Conservation (phyloP, 148 eudicot genomes). For the Linanthus parryae region DNA sequence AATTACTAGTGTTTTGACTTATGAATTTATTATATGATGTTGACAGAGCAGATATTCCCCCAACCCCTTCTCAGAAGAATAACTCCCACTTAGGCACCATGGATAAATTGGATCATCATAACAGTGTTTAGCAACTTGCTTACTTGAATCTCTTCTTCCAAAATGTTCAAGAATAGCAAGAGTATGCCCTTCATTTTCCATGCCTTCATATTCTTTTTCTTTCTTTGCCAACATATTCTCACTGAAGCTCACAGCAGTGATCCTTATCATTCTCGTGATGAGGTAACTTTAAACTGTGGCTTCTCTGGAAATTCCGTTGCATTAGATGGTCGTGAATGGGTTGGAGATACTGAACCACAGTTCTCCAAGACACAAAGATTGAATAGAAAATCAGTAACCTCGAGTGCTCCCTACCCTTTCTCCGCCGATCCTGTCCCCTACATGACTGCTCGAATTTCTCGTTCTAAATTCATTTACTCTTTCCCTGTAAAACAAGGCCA, state of each 20-base stretch:
- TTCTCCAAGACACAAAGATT: no score
- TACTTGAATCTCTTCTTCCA: no score
- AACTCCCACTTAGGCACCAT: no score
- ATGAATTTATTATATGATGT: no score
- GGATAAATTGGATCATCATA: no score
- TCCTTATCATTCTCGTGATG: not conserved
- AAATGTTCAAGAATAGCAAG: no score
- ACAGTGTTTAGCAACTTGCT: no score
- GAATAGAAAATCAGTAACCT: constrained; percentile 7
- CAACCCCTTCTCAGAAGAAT: no score
- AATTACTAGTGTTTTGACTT: no score
- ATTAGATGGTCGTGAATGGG: constrained; percentile 14
- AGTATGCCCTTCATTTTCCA: not conserved
- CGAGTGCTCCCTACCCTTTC: not conserved
- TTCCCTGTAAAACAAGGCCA: constrained; percentile 17
- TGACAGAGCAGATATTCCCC: no score
- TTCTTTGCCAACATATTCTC: constrained; percentile 2
- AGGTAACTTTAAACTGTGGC: constrained; percentile 16
- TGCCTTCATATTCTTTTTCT: not conserved
- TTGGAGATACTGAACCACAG: constrained; percentile 5
- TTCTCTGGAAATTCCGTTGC: constrained; percentile 12
- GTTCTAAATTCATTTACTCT: constrained; percentile 7
- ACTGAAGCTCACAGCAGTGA: not conserved
- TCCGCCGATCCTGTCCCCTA: constrained; percentile 13
- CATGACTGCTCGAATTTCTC: constrained; percentile 15